Percentiles rank a stretch among this genome's conserved stretches.
Conservation (phyloP, 2,329 filamentous ascomycete species). For the Diplodia sapinea region DNA sequence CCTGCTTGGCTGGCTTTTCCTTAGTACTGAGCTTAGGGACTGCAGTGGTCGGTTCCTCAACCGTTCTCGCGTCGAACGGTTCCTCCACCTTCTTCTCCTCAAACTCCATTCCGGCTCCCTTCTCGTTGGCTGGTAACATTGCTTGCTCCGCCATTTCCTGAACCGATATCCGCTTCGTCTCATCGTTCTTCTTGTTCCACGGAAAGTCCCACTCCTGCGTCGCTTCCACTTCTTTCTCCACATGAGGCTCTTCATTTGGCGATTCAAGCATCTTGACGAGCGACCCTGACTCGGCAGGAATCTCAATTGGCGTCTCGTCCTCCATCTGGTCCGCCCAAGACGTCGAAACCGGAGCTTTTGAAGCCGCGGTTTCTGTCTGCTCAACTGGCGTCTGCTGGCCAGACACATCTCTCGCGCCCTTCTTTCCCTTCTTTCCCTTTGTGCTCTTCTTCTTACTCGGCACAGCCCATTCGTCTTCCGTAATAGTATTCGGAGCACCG, state of each 20-base stretch:
- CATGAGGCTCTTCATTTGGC: not conserved
- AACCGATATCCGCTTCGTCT: slow-evolving; percentile 13
- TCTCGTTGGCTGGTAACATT: not conserved
- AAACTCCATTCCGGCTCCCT: not conserved
- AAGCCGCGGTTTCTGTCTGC: slow-evolving; percentile 3
- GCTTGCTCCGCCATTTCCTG: slow-evolving; percentile 13
- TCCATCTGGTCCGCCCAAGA: slow-evolving; percentile 27
- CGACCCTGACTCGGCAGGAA: slow-evolving; percentile 1
- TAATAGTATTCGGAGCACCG: not conserved
- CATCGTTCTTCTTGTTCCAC: not conserved
- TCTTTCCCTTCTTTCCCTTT: slow-evolving; percentile 48
- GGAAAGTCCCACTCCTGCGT: slow-evolving; percentile 5
- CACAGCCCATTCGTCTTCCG: slow-evolving; percentile 39
- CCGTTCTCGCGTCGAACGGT: not conserved
- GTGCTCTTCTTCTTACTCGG: slow-evolving; percentile 56
- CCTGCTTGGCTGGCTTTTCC: not conserved
- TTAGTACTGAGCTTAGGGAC: not conserved
- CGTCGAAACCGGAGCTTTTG: not conserved
- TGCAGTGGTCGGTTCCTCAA: not conserved
- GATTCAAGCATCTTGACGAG: slow-evolving; percentile 10
- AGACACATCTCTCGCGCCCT: slow-evolving; percentile 21
- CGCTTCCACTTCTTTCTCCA: not conserved
- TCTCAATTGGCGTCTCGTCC: slow-evolving; percentile 6
- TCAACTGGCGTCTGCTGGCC: slow-evolving; percentile 28
- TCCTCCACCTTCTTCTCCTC: not conserved